Base-by-base conservation (phyloP, 139 green algal species). In the Astrephomene gubernaculifera region DNA sequence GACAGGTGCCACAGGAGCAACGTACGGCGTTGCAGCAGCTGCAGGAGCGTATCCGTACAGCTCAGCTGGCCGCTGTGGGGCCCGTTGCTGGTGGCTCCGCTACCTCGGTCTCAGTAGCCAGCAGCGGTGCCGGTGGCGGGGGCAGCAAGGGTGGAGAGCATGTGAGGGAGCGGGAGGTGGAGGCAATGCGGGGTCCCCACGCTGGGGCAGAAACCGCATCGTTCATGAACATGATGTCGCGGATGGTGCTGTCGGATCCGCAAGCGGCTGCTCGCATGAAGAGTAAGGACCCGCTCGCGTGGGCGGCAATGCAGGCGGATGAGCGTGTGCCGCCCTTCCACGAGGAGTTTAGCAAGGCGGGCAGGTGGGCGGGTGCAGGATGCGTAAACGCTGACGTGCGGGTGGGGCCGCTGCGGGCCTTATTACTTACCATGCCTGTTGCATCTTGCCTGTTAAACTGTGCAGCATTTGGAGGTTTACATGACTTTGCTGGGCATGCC, bases 341-440 rank as follows among this genome's bases (percentile, higher is more conserved):
- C 25, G 29, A 86, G 31, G 78, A 89, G 61, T 86, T 79, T 31
- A n/a, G 0, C 7, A 71, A 79, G 79, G 70, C 57, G 10, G 70
- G 70, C 52, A 86, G 85, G 85, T 89, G 57, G 12, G 63, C 4
- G 44, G 49, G 33, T 38, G 45, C 17, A 9, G 71, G 19, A 22
- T 3, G n/a, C n/a, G n/a, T n/a, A n/a, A n/a, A n/a, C n/a, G n/a
- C n/a, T n/a, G n/a, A n/a, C n/a, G n/a, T n/a, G n/a, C n/a, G n/a
- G n/a, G n/a, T n/a, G n/a, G n/a, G n/a, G n/a, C n/a, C n/a, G n/a
- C n/a, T n/a, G n/a, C n/a, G n/a, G n/a, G n/a, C n/a, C n/a, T n/a
- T n/a, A n/a, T n/a, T n/a, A n/a, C n/a, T n/a, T n/a, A n/a, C n/a
- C n/a, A n/a, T n/a, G n/a, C n/a, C n/a, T n/a, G n/a, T n/a, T n/a